Evolutionary conservation across 1,139 yeast genomes (phyloP).

Genomic region (Lodderomyces orthopsilosis): DNA sequence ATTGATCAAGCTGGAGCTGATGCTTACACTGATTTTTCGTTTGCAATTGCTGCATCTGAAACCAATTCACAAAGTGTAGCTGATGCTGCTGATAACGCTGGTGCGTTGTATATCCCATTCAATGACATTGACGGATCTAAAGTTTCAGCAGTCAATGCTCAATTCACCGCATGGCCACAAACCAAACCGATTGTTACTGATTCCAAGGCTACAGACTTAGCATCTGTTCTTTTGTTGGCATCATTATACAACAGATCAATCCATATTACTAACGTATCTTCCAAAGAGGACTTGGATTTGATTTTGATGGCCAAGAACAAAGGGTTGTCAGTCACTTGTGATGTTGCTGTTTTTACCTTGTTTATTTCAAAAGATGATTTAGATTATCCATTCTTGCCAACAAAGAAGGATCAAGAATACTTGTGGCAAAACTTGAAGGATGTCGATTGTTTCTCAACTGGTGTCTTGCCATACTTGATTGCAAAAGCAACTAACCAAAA

Average conservation of each 20-base stretch:
- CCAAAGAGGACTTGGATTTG: slow-evolving; percentile 78
- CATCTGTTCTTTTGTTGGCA: slow-evolving; percentile 85
- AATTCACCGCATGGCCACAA: slow-evolving; percentile 81
- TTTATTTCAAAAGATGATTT: slow-evolving; percentile 73
- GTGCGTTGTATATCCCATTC: slow-evolving; percentile 79
- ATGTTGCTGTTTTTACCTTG: slow-evolving; percentile 77
- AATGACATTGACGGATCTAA: slow-evolving; percentile 67
- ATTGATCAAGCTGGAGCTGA: slow-evolving; percentile 54
- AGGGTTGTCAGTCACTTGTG: slow-evolving; percentile 83
- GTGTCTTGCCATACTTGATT: slow-evolving; percentile 70
- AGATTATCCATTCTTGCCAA: slow-evolving; percentile 70
- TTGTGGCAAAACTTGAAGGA: slow-evolving; percentile 74
- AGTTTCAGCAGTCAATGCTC: slow-evolving; percentile 74
- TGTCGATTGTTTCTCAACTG: slow-evolving; percentile 87
- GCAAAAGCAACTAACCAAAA: slow-evolving; percentile 63
- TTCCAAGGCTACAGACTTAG: slow-evolving; percentile 88
- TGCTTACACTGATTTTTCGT: slow-evolving; percentile 78
- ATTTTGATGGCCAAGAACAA: slow-evolving; percentile 84
- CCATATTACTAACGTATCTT: slow-evolving; percentile 84
- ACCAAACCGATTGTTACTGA: slow-evolving; percentile 86
- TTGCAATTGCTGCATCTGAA: slow-evolving; percentile 80
- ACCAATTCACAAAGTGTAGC: slow-evolving; percentile 62
- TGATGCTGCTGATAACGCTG: slow-evolving; percentile 65
- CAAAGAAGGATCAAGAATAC: slow-evolving; percentile 74
- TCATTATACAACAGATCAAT: slow-evolving; percentile 82